Conservation (phyloP, 2,329 filamentous ascomycete species). For the Phoma sp. region DNA sequence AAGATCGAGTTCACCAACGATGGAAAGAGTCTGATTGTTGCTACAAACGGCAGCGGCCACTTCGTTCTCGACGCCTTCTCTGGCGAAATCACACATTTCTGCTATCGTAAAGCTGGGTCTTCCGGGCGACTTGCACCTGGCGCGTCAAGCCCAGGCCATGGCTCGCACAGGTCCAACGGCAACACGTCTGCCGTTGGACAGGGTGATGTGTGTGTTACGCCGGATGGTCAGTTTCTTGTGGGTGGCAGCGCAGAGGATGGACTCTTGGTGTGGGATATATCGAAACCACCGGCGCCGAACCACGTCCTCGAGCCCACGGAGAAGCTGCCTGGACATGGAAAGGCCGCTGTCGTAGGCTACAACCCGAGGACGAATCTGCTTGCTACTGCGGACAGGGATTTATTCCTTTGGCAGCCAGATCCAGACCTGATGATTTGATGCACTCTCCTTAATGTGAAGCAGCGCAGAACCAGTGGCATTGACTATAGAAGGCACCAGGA, state of each 20-base stretch:
- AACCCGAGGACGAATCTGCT: constrained; percentile 93
- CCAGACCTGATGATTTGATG: constrained; percentile 48
- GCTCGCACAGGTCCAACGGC: constrained; percentile 54
- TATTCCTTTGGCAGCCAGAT: constrained; percentile 58
- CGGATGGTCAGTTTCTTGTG: constrained; percentile 87
- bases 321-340: constrained; percentile 66
- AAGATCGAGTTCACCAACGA: constrained; percentile 96
- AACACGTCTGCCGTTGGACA: constrained; percentile 52
- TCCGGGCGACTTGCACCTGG: constrained; percentile 56
- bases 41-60: constrained; percentile 83
- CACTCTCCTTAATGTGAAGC: background rate
- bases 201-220: constrained; percentile 85
- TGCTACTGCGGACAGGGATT: constrained; percentile 84
- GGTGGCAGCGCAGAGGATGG: constrained; percentile 76
- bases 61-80: constrained; percentile 94
- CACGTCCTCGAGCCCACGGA: constrained; percentile 68
- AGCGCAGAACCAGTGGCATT: background rate
- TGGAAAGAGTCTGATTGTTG: constrained; percentile 83
- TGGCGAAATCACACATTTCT: constrained; percentile 77
- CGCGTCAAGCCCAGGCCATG: constrained; percentile 55
- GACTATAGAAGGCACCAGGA: background rate
- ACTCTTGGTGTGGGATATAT: constrained; percentile 84
- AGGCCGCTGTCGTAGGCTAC: constrained; percentile 78
- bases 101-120: constrained; percentile 56
- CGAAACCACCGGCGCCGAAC: constrained; percentile 58